These are phyloP conservation scores for Starmerella scarabaei DNA, from an alignment of 805 yeast genomes.

Conservation along the genomic window DNA sequence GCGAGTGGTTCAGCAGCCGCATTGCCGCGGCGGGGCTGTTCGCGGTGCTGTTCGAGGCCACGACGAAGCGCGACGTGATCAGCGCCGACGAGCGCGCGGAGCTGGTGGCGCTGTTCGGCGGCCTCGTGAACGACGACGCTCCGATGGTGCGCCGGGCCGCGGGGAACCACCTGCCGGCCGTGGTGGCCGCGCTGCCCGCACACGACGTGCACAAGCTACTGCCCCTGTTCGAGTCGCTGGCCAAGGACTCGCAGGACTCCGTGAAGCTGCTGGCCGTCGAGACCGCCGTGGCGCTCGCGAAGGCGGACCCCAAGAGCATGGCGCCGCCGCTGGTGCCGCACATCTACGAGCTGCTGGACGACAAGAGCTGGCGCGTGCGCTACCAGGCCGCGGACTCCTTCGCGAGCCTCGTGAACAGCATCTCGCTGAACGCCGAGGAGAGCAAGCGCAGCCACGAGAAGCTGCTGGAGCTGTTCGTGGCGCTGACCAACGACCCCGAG, in stretches of 20 bases:
- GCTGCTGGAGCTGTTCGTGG: slow-evolving; percentile 57
- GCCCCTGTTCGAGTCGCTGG: slow-evolving; percentile 67
- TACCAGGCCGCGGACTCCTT: slow-evolving; percentile 96
- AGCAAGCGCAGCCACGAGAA: slow-evolving; percentile 41
- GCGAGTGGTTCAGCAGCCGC: slow-evolving; percentile 89
- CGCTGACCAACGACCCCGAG: slow-evolving; percentile 79
- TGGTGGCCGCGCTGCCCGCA: slow-evolving; percentile 43
- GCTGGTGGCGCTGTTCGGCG: slow-evolving; percentile 52
- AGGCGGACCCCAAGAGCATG: slow-evolving; percentile 20
- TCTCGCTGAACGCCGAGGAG: slow-evolving; percentile 28
- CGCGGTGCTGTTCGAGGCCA: slow-evolving; percentile 38
- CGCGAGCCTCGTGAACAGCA: slow-evolving; percentile 53
- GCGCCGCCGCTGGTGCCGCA: slow-evolving; percentile 27
- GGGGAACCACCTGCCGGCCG: slow-evolving; percentile 65
- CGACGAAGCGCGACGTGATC: slow-evolving; percentile 23
- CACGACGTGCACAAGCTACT: slow-evolving; percentile 44
- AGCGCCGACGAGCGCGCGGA: slow-evolving; percentile 36
- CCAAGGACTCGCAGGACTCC: slow-evolving; percentile 83
- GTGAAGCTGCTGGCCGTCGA: slow-evolving; percentile 85
- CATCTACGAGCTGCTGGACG: slow-evolving; percentile 60
- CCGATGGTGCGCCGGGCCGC: slow-evolving; percentile 98
- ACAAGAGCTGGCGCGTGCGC: slow-evolving; percentile 96
- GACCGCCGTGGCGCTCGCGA: slow-evolving; percentile 66
- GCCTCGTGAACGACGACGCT: slow-evolving; percentile 74
- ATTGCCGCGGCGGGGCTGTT: slow-evolving; percentile 87